phyloP scores from a whole-genome alignment of 169 alveolate genomes.

The Plasmodium falciparum region DNA sequence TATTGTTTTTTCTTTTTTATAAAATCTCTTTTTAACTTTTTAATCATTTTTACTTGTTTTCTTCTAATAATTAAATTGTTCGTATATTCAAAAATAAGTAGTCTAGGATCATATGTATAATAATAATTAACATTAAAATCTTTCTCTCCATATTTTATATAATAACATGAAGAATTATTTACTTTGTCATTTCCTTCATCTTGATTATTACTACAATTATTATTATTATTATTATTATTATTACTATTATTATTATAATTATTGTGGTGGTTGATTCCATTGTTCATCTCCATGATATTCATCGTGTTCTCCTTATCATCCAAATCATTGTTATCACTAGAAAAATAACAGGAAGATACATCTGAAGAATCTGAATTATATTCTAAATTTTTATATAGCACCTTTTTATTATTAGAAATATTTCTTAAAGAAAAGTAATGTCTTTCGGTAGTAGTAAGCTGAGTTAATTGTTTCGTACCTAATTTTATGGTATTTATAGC shows the following conservation, averaged over 20 bases:
- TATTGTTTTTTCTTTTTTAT: slow-evolving; percentile 85
- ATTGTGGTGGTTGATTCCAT: background rate
- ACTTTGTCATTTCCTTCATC: no score
- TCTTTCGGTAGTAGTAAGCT: slow-evolving; percentile 68
- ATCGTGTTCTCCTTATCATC: background rate
- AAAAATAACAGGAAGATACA: slow-evolving; percentile 67
- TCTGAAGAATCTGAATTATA: slow-evolving; percentile 70
- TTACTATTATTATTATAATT: background rate
- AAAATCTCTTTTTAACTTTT: slow-evolving; percentile 83
- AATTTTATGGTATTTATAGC: slow-evolving; percentile 66
- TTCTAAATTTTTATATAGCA: slow-evolving; percentile 36
- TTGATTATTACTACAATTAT: background rate
- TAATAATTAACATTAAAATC: slow-evolving; percentile 11
- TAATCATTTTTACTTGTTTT: slow-evolving; percentile 90
- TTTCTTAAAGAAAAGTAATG: slow-evolving; percentile 64
- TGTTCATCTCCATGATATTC: background rate
- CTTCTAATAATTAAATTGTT: slow-evolving; percentile 89
- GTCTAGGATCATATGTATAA: slow-evolving; percentile 90
- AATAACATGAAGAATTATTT: background rate
- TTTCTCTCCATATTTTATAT: background rate
- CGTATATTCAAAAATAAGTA: slow-evolving; percentile 92
- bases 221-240: background rate
- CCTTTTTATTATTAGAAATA: slow-evolving; percentile 29
- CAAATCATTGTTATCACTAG: slow-evolving; percentile 41
- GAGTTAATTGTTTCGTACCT: slow-evolving; percentile 68